Conservation (phyloP, 2,329 filamentous ascomycete genomes). For the Fusarium clavum region DNA sequence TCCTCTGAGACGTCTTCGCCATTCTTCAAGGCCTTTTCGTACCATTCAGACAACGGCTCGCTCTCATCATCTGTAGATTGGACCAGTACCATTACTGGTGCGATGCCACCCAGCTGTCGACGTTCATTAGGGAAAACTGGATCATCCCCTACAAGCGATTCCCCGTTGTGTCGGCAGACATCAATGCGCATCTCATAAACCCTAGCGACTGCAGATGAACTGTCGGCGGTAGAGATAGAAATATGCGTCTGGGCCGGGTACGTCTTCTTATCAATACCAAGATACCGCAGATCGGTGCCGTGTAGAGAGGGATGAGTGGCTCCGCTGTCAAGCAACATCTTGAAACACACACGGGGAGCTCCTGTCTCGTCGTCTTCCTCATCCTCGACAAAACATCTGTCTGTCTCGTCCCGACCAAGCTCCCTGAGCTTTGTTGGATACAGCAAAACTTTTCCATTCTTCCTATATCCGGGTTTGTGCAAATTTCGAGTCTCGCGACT, state of each 20-base stretch:
- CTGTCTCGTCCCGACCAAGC: not conserved
- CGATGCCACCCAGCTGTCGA: slow-evolving; percentile 41
- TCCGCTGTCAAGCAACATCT: slow-evolving; percentile 45
- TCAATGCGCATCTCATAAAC: slow-evolving; percentile 45
- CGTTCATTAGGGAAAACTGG: slow-evolving; percentile 42
- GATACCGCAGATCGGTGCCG: slow-evolving; percentile 31
- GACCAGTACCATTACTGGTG: slow-evolving; percentile 40
- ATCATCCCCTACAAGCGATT: slow-evolving; percentile 41
- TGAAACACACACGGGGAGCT: slow-evolving; percentile 38
- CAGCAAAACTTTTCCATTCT: slow-evolving; percentile 26
- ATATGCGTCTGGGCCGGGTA: slow-evolving; percentile 41
- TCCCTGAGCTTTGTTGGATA: slow-evolving; percentile 30
- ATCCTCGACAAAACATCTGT: slow-evolving; percentile 23
- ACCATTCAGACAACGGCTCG: slow-evolving; percentile 15
- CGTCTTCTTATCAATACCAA: slow-evolving; percentile 34
- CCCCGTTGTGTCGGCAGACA: slow-evolving; percentile 41
- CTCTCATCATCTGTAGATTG: slow-evolving; percentile 13
- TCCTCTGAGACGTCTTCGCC: slow-evolving; percentile 37
- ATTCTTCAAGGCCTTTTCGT: slow-evolving; percentile 2
- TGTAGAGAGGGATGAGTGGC: slow-evolving; percentile 41
- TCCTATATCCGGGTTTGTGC: not conserved
- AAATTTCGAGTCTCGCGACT: slow-evolving; percentile 15
- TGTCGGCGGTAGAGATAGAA: slow-evolving; percentile 30
- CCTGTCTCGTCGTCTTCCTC: slow-evolving; percentile 36
- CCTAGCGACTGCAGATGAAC: slow-evolving; percentile 8